Conservation (phyloP, 2,329 filamentous ascomycete species). For the Furcasterigmium sp. region DNA sequence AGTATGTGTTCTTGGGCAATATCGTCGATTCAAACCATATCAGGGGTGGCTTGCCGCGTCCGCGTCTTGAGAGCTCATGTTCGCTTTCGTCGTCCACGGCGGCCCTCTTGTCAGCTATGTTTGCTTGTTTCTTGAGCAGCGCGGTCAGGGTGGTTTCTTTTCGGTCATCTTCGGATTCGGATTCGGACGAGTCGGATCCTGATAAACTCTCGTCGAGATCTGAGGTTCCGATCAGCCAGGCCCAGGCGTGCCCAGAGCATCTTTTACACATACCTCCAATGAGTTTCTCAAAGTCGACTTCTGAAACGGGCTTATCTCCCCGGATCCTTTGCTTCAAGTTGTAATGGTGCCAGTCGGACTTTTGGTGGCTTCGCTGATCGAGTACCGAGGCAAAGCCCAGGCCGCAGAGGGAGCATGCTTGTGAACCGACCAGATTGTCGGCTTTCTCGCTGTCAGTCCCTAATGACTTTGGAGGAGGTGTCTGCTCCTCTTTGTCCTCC, state of each 20-base stretch:
- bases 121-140: slow-evolving; percentile 78
- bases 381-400: slow-evolving; percentile 65
- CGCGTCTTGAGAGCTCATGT: too few relatives aligned
- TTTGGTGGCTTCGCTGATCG: slow-evolving; percentile 81
- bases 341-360: slow-evolving; percentile 88
- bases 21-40: slow-evolving; percentile 79
- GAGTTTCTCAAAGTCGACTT: slow-evolving; percentile 80
- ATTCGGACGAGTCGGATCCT: slow-evolving; percentile 72
- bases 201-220: slow-evolving; percentile 89
- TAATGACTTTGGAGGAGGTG: slow-evolving; percentile 10
- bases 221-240: too few relatives aligned
- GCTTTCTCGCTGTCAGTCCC: background rate
- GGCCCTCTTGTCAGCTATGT: slow-evolving; percentile 49
- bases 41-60: slow-evolving; percentile 54
- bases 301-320: slow-evolving; percentile 65
- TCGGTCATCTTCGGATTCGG: slow-evolving; percentile 59
- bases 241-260: background rate
- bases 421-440: slow-evolving; percentile 52
- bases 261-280: slow-evolving; percentile 46
- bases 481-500: slow-evolving; percentile 14
- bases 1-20: slow-evolving; percentile 71
- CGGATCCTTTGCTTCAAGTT: slow-evolving; percentile 90
- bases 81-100: slow-evolving; percentile 45
- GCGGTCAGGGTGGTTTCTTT: slow-evolving; percentile 70
- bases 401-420: slow-evolving; percentile 76